Conservation (phyloP, 257 asterid genomes). For the Solanum piurae region DNA sequence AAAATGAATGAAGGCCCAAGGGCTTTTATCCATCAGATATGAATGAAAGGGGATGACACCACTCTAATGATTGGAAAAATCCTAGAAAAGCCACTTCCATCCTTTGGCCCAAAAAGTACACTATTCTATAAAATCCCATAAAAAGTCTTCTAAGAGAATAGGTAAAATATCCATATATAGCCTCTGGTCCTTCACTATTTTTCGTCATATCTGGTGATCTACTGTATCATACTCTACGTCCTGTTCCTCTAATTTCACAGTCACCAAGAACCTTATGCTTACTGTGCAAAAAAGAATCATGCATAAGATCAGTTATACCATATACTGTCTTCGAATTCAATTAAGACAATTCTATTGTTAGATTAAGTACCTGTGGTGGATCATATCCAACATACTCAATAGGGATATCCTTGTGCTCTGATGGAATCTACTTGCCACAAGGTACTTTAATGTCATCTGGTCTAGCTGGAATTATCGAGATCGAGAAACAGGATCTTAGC, state of each 20-base stretch:
- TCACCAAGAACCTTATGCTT: conserved; percentile 63
- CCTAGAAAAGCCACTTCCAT: not conserved
- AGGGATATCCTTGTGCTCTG: conserved; percentile 45
- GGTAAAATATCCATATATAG: conserved; percentile 4
- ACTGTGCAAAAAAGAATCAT: conserved; percentile 1
- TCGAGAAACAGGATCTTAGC: conserved; percentile 71
- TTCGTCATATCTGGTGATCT: not conserved
- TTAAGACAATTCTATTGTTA: not conserved
- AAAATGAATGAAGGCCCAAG: too few relatives aligned
- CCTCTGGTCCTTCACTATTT: not conserved
- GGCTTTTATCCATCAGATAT: too few relatives aligned
- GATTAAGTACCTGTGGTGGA: conserved; percentile 42
- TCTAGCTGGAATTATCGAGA: conserved; percentile 70
- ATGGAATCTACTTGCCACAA: conserved; percentile 42
- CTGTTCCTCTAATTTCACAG: conserved; percentile 61
- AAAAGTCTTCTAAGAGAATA: not conserved
- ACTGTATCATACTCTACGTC: conserved; percentile 30
- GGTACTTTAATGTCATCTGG: conserved; percentile 72
- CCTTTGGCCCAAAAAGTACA: not conserved
- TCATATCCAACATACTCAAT: conserved; percentile 72
- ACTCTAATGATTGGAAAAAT: too few relatives aligned
- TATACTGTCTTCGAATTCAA: not conserved
- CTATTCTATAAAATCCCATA: not conserved
- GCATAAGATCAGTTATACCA: not conserved
- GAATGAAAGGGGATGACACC: too few relatives aligned